These are phyloP conservation scores for Hemerocallis citrina DNA, from an alignment of 106 monocot genomes.

Conservation along the genomic window DNA sequence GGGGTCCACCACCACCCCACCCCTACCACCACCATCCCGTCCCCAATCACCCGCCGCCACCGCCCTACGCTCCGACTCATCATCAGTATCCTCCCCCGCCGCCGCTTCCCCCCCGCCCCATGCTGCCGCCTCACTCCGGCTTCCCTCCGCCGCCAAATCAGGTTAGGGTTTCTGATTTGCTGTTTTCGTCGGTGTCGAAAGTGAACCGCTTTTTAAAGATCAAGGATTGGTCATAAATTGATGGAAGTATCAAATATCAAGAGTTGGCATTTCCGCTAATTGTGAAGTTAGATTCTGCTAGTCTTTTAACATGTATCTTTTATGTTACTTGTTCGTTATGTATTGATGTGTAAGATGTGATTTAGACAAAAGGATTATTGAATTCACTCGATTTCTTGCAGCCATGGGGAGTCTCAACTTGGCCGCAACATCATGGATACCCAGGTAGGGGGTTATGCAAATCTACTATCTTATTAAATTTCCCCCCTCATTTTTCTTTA, in stretches of 20 bases:
- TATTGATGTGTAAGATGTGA: background rate
- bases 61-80: background rate
- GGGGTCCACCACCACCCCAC: slow-evolving; percentile 1
- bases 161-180: background rate
- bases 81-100: background rate
- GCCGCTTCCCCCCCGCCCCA: slow-evolving; percentile 2
- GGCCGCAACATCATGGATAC: slow-evolving; percentile 37
- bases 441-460: slow-evolving; percentile 21
- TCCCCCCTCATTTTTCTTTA: background rate
- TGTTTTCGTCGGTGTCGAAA: background rate
- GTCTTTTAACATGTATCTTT: background rate
- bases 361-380: slow-evolving; percentile 7
- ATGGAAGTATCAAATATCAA: background rate
- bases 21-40: slow-evolving; percentile 12
- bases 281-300: background rate
- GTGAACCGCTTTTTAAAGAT: background rate
- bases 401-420: slow-evolving; percentile 41
- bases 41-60: background rate
- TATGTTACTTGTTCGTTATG: background rate
- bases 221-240: background rate
- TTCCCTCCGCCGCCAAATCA: slow-evolving; percentile 1
- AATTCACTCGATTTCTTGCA: slow-evolving; percentile 25
- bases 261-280: background rate
- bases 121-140: background rate
- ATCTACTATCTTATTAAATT: background rate